These are phyloP conservation scores for Daldinia decipiens DNA, from an alignment of 495 filamentous ascomycete species.

Conservation along the genomic window DNA sequence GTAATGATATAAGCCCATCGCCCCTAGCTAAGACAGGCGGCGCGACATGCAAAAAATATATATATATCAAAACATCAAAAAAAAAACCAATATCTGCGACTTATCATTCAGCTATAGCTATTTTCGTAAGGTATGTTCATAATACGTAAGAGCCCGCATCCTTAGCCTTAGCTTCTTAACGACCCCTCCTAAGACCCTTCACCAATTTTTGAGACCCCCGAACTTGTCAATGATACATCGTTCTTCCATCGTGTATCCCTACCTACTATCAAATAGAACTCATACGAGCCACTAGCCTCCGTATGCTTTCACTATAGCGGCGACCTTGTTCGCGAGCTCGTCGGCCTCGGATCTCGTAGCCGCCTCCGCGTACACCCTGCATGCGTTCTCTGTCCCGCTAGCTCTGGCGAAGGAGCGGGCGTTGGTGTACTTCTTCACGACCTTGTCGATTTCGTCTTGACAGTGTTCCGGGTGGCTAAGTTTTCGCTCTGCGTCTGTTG, in stretches of 20 bases:
- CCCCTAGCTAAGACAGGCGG: neutral
- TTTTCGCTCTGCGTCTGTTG: conserved; percentile 89
- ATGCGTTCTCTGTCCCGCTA: conserved; percentile 94
- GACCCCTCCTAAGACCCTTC: conserved; percentile 13
- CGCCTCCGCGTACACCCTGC: conserved; percentile 97
- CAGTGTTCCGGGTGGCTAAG: conserved; percentile 81
- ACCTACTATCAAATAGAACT: neutral
- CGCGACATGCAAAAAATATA: neutral
- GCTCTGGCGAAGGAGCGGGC: conserved; percentile 91
- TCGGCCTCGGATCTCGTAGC: conserved; percentile 84
- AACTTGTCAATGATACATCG: conserved; percentile 5
- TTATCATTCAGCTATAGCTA: conserved; percentile 25
- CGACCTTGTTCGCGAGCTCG: conserved; percentile 84
- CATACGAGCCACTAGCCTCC: conserved; percentile 25
- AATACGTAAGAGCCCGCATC: conserved; percentile 26
- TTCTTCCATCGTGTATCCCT: conserved; percentile 1
- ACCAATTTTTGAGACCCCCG: neutral
- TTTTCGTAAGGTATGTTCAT: conserved; percentile 29
- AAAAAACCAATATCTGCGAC: neutral
- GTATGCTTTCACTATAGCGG: conserved; percentile 69
- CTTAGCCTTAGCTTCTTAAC: conserved; percentile 6
- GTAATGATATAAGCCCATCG: neutral
- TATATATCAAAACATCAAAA: neutral
- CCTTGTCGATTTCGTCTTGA: conserved; percentile 84
- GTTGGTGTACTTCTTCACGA: conserved; percentile 89